These are phyloP conservation scores for Cyphellophora attinorum DNA, from an alignment of 2,329 filamentous ascomycete species.

Conservation along the genomic window DNA sequence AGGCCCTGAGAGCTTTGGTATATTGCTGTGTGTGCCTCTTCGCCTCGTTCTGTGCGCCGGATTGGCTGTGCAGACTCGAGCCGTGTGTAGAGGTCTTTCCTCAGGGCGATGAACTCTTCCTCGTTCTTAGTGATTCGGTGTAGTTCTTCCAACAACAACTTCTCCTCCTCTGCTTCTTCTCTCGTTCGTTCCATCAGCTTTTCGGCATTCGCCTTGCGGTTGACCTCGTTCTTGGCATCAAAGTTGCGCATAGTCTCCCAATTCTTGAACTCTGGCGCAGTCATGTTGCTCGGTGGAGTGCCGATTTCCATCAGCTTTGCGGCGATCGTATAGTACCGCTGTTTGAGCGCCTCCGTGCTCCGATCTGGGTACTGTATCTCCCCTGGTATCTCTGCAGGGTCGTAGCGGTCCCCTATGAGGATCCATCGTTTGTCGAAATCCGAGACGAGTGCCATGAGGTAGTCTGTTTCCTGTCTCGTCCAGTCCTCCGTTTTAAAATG, in stretches of 20 bases:
- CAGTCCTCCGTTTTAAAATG: conserved; percentile 68
- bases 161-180: conserved; percentile 87
- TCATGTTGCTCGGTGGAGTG: conserved; percentile 79
- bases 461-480: conserved; percentile 90
- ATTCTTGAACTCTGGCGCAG: conserved; percentile 66
- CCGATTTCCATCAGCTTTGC: conserved; percentile 72
- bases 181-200: conserved; percentile 68
- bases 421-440: conserved; percentile 87
- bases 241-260: conserved; percentile 84
- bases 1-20: conserved; percentile 78
- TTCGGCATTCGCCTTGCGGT: conserved; percentile 76
- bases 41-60: conserved; percentile 45
- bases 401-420: conserved; percentile 85
- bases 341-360: conserved; percentile 82
- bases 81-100: conserved; percentile 74
- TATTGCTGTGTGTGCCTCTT: conserved; percentile 32
- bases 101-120: conserved; percentile 77
- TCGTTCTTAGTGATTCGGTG: conserved; percentile 83
- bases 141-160: conserved; percentile 77
- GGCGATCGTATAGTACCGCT: conserved; percentile 79
- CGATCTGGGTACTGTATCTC: conserved; percentile 40
- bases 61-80: conserved; percentile 72
- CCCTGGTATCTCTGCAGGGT: conserved; percentile 38
- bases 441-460: conserved; percentile 63
- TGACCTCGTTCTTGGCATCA: conserved; percentile 67